Conservation (phyloP, 441 rosid species). For the California macrophylla region DNA sequence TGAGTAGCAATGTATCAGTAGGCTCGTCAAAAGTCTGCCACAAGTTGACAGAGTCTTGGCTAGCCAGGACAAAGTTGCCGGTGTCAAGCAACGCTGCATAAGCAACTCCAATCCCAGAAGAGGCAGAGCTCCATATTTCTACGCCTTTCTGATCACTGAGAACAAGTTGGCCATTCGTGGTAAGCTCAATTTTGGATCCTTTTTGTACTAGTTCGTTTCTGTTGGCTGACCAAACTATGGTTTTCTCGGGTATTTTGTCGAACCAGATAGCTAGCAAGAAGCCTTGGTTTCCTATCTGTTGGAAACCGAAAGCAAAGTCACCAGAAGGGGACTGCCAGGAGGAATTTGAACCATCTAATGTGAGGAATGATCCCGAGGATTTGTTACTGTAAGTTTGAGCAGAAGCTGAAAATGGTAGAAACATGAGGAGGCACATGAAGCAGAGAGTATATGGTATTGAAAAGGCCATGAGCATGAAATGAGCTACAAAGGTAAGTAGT, state of each 20-base stretch:
- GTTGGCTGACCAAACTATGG: constrained; percentile 33
- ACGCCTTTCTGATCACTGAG: constrained; percentile 21
- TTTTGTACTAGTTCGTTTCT: constrained; percentile 11
- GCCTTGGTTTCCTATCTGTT: neutral
- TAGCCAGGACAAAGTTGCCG: constrained; percentile 23
- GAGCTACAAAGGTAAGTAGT: too few relatives aligned
- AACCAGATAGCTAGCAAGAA: constrained; percentile 32
- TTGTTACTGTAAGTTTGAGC: constrained; percentile 13
- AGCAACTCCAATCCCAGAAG: constrained; percentile 18
- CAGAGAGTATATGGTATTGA: neutral
- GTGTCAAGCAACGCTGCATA: constrained; percentile 20
- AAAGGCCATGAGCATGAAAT: too few relatives aligned
- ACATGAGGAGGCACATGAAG: neutral
- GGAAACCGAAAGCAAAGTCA: constrained; percentile 36
- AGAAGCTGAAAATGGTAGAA: neutral
- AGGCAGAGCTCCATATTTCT: constrained; percentile 9
- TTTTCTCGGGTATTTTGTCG: constrained; percentile 24
- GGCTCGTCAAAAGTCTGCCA: constrained; percentile 27
- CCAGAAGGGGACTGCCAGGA: constrained; percentile 32
- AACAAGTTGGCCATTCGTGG: constrained; percentile 17
- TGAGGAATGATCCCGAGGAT: constrained; percentile 16
- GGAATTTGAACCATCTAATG: constrained; percentile 11
- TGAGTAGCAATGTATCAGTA: constrained; percentile 24
- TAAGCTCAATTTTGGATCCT: constrained; percentile 25
- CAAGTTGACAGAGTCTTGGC: neutral